Evolutionary conservation across 176 grass and related monocot genomes (phyloP).

Genomic region (Oryza australiensis): DNA sequence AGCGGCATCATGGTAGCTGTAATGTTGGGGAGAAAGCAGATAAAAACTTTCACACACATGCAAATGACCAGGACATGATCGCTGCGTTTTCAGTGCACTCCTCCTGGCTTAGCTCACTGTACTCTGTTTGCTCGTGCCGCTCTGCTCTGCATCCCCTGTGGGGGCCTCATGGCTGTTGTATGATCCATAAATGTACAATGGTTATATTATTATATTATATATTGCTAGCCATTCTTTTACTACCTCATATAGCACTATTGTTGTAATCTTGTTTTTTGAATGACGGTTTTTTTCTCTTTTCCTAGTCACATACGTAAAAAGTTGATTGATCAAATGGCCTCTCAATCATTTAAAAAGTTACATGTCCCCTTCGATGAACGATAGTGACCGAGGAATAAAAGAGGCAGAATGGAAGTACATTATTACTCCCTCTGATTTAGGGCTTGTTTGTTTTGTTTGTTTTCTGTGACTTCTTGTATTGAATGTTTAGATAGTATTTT

Average conservation of each 20-base stretch:
- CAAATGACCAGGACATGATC: conserved; percentile 12
- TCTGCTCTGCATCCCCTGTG: conserved; percentile 23
- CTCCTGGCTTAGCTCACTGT: conserved; percentile 9
- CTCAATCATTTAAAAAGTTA: neutral
- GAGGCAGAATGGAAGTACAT: too few species aligned
- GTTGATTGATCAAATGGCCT: neutral
- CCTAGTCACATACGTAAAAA: neutral
- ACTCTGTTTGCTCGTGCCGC: conserved; percentile 29
- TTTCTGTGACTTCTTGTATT: too few species aligned
- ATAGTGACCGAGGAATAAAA: too few species aligned
- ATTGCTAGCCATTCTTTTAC: conserved; percentile 52
- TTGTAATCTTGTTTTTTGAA: conserved; percentile 3
- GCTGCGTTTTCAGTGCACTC: neutral
- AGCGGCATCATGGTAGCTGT: conserved; percentile 25
- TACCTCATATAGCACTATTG: neutral
- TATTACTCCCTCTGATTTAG: too few species aligned
- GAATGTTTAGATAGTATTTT: too few species aligned
- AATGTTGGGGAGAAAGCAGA: conserved; percentile 21
- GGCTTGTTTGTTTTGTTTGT: too few species aligned
- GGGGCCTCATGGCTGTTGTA: conserved; percentile 26
- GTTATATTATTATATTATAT: conserved; percentile 15
- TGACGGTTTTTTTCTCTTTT: neutral
- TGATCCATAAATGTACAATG: conserved; percentile 29
- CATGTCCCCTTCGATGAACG: too few species aligned
- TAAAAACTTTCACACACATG: conserved; percentile 6